Percentiles rank a stretch among this genome's conserved stretches.
phyloP scores from a whole-genome alignment of 768 basidiomycete genomes.

The Phanerochaete carnosa region DNA sequence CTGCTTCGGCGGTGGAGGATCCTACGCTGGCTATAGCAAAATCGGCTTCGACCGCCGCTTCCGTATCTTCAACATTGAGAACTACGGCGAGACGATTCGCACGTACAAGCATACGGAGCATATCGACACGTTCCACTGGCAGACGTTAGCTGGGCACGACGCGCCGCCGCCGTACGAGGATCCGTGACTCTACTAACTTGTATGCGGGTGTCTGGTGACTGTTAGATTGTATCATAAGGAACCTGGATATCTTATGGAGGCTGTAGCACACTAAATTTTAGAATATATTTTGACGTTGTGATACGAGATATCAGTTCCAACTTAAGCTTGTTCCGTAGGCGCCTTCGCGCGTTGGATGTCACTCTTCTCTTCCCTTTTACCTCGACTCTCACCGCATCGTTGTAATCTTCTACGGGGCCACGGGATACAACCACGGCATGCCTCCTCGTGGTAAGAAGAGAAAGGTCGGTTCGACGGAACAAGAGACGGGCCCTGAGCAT shows the following conservation, averaged over 20 bases:
- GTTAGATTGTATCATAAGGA: background rate
- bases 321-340: no score
- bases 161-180: background rate
- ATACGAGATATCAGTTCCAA: no score
- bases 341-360: no score
- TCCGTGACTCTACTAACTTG: background rate
- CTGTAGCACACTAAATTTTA: background rate
- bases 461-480: background rate
- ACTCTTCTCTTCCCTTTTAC: no score
- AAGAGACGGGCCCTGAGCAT: no score
- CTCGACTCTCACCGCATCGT: background rate
- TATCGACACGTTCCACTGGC: background rate
- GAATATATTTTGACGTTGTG: no score
- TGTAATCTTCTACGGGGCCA: no score
- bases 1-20: slow-evolving; percentile 88
- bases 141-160: background rate
- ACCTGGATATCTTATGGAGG: background rate
- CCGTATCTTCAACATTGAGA: slow-evolving; percentile 81
- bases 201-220: background rate
- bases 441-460: background rate
- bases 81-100: slow-evolving; percentile 78
- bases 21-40: slow-evolving; percentile 80
- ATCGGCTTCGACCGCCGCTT: slow-evolving; percentile 89
- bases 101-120: slow-evolving; percentile 2
- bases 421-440: background rate